Percentiles rank a stretch among this genome's conserved stretches.
Conservation (phyloP, 2,329 filamentous ascomycete genomes). For the Claviceps cyperi region DNA sequence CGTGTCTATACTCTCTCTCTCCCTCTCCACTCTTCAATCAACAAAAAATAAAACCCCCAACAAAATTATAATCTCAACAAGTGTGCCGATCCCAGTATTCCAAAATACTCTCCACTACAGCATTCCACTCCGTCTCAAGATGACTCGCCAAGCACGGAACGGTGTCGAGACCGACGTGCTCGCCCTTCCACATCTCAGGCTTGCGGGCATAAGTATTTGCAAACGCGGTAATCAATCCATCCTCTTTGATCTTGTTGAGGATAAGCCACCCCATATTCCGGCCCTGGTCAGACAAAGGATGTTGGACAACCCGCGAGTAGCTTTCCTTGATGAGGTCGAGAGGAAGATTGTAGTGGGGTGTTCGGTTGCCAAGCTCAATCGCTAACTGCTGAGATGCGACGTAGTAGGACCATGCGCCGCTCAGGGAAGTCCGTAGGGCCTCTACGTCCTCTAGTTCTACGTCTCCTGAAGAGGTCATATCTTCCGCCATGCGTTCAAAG, state of each 20-base stretch:
- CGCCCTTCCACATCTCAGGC: slow-evolving; percentile 56
- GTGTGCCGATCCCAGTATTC: slow-evolving; percentile 51
- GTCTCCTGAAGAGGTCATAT: slow-evolving; percentile 42
- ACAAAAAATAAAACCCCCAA: too few species aligned
- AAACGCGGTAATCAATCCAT: slow-evolving; percentile 45
- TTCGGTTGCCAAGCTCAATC: slow-evolving; percentile 54
- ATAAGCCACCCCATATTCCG: slow-evolving; percentile 69
- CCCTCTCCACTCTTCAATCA: too few species aligned
- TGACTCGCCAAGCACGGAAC: slow-evolving; percentile 44
- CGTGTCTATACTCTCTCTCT: too few species aligned
- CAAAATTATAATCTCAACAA: too few species aligned
- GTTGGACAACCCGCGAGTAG: slow-evolving; percentile 45
- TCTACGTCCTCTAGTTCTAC: slow-evolving; percentile 20
- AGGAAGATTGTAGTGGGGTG: slow-evolving; percentile 52
- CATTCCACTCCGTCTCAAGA: slow-evolving; percentile 53
- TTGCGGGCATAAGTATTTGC: slow-evolving; percentile 45
- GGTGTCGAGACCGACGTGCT: slow-evolving; percentile 38
- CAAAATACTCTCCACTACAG: slow-evolving; percentile 50
- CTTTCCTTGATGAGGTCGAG: slow-evolving; percentile 51
- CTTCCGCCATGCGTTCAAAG: slow-evolving; percentile 51
- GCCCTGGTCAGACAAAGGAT: slow-evolving; percentile 51
- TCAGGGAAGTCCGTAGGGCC: slow-evolving; percentile 49
- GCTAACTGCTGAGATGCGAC: slow-evolving; percentile 56
- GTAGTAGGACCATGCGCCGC: slow-evolving; percentile 56
- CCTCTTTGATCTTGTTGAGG: slow-evolving; percentile 48